phyloP scores from a whole-genome alignment of 225 moss, liverwort and hornwort species.

The Bryum argenteum region DNA sequence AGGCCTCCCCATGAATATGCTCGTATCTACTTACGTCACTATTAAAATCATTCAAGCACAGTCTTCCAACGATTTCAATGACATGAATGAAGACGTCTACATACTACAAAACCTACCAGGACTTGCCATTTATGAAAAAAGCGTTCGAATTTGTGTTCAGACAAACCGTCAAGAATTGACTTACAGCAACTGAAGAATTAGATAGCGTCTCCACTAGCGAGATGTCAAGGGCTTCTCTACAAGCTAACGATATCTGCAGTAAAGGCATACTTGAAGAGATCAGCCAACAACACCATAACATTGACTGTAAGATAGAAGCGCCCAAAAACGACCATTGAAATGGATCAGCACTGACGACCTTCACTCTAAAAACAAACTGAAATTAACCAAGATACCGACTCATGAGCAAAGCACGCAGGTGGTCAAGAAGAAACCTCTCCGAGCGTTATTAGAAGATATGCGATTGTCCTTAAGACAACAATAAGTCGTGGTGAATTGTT shows the following conservation, averaged over 20 bases:
- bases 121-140: not conserved
- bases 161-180: slow-evolving; percentile 20
- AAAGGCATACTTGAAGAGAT: slow-evolving; percentile 21
- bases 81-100: not conserved
- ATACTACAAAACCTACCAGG: not conserved
- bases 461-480: slow-evolving; percentile 77
- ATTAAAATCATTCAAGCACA: not conserved
- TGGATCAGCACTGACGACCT: not conserved
- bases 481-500: slow-evolving; percentile 78
- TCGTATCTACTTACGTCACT: not conserved
- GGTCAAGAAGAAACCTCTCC: slow-evolving; percentile 71
- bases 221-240: slow-evolving; percentile 67
- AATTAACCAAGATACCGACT: slow-evolving; percentile 5
- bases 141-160: not conserved
- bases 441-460: slow-evolving; percentile 88
- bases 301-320: not conserved
- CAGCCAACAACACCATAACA: slow-evolving; percentile 15
- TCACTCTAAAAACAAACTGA: slow-evolving; percentile 16
- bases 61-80: not conserved
- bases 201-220: slow-evolving; percentile 68
- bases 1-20: not conserved
- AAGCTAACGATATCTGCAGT: slow-evolving; percentile 65
- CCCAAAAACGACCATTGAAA: too few species aligned
- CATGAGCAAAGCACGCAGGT: not conserved
- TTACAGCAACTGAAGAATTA: slow-evolving; percentile 62